phyloP scores from a whole-genome alignment of 495 filamentous ascomycete species.

The Pyronema omphalodes region DNA sequence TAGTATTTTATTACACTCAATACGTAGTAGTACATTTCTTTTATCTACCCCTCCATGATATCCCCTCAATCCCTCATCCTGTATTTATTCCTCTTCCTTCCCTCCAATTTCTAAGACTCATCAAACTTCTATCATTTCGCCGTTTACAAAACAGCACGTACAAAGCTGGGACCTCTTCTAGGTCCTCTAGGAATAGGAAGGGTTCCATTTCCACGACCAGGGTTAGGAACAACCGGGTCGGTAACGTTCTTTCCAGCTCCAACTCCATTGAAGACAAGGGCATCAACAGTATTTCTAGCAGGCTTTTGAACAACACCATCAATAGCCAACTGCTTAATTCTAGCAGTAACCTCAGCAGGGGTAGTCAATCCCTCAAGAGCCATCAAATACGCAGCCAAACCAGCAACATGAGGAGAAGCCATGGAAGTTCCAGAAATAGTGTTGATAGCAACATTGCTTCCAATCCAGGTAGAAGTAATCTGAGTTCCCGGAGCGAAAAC shows the following conservation, averaged over 20 bases:
- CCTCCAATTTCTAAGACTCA: too few relatives aligned
- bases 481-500: conserved; percentile 28
- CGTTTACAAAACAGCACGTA: too few relatives aligned
- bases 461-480: conserved; percentile 26
- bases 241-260: neutral
- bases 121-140: too few relatives aligned
- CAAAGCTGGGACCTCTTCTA: too few relatives aligned
- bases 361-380: conserved; percentile 30
- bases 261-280: conserved; percentile 3
- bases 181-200: too few relatives aligned
- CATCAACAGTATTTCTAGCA: neutral
- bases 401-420: conserved; percentile 42
- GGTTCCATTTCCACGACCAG: too few relatives aligned
- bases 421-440: conserved; percentile 37
- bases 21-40: too few relatives aligned
- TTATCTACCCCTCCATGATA: too few relatives aligned
- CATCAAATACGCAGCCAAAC: conserved; percentile 36
- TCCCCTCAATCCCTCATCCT: too few relatives aligned
- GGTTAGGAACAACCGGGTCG: too few relatives aligned
- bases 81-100: too few relatives aligned
- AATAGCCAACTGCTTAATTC: conserved; percentile 27
- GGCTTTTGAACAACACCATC: neutral
- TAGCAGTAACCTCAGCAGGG: conserved; percentile 25
- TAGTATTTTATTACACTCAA: too few relatives aligned
- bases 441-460: conserved; percentile 13